Percentiles rank a stretch among this genome's conserved stretches.
Evolutionary conservation across 2,329 filamentous ascomycete genomes (phyloP).

Genomic region (Exophiala mesophila): DNA sequence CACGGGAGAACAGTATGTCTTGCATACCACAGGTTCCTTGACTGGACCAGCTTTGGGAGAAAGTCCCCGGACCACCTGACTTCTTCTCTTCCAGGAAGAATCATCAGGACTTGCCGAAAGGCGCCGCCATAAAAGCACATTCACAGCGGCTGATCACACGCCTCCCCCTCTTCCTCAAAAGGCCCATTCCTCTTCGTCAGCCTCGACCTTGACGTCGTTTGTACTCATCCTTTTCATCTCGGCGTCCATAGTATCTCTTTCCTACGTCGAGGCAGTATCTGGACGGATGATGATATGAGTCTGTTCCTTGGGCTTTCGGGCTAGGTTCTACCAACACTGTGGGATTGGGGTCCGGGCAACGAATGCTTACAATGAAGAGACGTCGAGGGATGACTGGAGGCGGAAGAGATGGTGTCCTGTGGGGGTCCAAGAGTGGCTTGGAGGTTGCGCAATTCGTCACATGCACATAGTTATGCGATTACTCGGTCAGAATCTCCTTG

Average conservation of each 20-base stretch:
- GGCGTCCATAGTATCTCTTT: conserved; percentile 17
- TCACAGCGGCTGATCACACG: conserved; percentile 72
- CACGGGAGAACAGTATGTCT: conserved; percentile 34
- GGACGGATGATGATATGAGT: conserved; percentile 87
- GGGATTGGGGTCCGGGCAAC: conserved; percentile 35
- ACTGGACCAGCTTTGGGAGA: conserved; percentile 82
- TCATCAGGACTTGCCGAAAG: conserved; percentile 74
- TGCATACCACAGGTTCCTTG: conserved; percentile 28
- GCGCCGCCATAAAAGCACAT: conserved; percentile 99
- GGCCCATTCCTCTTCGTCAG: conserved; percentile 36
- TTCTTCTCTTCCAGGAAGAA: conserved; percentile 33
- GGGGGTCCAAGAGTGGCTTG: conserved; percentile 17
- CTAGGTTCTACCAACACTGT: conserved; percentile 16
- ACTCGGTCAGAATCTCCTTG: conserved; percentile 46
- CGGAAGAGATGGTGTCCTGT: conserved; percentile 8
- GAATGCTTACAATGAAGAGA: conserved; percentile 40
- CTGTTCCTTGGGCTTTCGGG: conserved; percentile 41
- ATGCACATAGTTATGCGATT: conserved; percentile 99
- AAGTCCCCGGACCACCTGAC: conserved; percentile 96
- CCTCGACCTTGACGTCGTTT: conserved; percentile 46
- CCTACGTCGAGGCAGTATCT: conserved; percentile 38
- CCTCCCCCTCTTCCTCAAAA: conserved; percentile 46
- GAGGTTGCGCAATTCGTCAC: conserved; percentile 70
- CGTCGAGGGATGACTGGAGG: conserved; percentile 30
- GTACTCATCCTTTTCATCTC: conserved; percentile 44